These are phyloP conservation scores for Echites panduratus DNA, from an alignment of 257 asterid genomes.

Conservation along the genomic window DNA sequence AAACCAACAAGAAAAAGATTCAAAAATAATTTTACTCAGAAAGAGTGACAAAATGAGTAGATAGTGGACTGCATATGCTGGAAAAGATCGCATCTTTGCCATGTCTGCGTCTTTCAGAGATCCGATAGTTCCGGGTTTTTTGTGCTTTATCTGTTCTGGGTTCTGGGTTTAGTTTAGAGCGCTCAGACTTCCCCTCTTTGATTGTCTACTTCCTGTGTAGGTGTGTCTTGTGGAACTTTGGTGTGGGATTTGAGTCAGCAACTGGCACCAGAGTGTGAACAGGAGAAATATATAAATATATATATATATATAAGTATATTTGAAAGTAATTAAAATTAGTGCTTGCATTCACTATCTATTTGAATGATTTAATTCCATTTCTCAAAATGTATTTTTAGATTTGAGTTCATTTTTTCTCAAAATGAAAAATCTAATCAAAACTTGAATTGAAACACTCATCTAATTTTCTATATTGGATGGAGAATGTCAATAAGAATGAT, in stretches of 20 bases:
- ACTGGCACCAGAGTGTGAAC: too few relatives aligned
- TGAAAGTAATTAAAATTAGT: too few relatives aligned
- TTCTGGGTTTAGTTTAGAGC: background rate
- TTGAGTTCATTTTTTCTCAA: too few relatives aligned
- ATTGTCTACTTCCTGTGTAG: conserved; percentile 4
- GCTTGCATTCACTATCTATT: too few relatives aligned
- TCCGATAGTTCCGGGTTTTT: conserved; percentile 12
- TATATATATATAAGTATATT: too few relatives aligned
- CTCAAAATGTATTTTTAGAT: too few relatives aligned
- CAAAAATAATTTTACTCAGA: conserved; percentile 24
- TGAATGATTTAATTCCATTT: too few relatives aligned
- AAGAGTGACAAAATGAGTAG: conserved; percentile 24
- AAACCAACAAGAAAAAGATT: conserved; percentile 3
- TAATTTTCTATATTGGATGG: too few relatives aligned
- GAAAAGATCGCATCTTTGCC: conserved; percentile 47
- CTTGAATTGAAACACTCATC: too few relatives aligned
- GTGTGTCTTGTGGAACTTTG: background rate
- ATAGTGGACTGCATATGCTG: conserved; percentile 22
- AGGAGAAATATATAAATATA: too few relatives aligned
- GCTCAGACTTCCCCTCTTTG: conserved; percentile 1
- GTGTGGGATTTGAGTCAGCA: conserved; percentile 19
- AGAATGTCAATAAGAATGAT: too few relatives aligned
- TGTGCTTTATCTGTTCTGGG: conserved; percentile 6
- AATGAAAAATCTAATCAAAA: too few relatives aligned
- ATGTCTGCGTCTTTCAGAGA: background rate